Conservation (phyloP, 2,329 filamentous ascomycete species). For the Colletotrichum cuscutae region DNA sequence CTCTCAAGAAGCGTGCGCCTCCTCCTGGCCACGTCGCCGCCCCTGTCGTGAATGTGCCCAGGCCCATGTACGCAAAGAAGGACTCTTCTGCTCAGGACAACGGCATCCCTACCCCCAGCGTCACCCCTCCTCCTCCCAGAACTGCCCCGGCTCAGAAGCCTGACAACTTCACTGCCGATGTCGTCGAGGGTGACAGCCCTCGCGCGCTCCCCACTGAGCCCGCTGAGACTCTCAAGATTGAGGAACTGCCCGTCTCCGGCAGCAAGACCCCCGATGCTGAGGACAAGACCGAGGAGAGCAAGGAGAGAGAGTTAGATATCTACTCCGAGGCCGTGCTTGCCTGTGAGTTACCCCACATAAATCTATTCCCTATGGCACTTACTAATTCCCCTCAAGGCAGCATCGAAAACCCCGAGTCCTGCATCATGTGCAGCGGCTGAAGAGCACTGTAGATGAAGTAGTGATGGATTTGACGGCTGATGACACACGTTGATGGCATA, state of each 20-base stretch:
- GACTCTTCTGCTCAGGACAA: slow-evolving; percentile 59
- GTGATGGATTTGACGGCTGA: slow-evolving; percentile 34
- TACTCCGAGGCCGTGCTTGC: slow-evolving; percentile 92
- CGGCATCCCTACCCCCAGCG: slow-evolving; percentile 75
- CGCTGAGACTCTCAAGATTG: slow-evolving; percentile 67
- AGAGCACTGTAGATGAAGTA: slow-evolving; percentile 16
- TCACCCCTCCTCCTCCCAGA: slow-evolving; percentile 70
- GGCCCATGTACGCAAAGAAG: slow-evolving; percentile 71
- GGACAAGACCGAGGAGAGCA: slow-evolving; percentile 76
- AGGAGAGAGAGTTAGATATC: slow-evolving; percentile 87
- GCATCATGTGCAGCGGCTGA: slow-evolving; percentile 97
- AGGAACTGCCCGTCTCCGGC: slow-evolving; percentile 68
- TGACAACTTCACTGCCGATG: slow-evolving; percentile 80
- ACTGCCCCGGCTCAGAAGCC: slow-evolving; percentile 68
- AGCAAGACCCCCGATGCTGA: slow-evolving; percentile 73
- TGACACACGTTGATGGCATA: slow-evolving; percentile 34
- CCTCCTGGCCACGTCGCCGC: slow-evolving; percentile 68
- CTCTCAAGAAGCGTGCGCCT: slow-evolving; percentile 75
- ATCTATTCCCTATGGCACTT: slow-evolving; percentile 5
- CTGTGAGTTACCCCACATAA: slow-evolving; percentile 67
- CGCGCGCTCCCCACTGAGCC: slow-evolving; percentile 82
- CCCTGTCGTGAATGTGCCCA: slow-evolving; percentile 68
- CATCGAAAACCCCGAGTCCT: slow-evolving; percentile 96
- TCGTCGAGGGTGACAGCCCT: slow-evolving; percentile 81
- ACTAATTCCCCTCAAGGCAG: slow-evolving; percentile 69